Percentiles rank a stretch among this genome's conserved stretches.
Evolutionary conservation across 73 alveolate species (phyloP).

Genomic region (Tetrahymena elliotti): DNA sequence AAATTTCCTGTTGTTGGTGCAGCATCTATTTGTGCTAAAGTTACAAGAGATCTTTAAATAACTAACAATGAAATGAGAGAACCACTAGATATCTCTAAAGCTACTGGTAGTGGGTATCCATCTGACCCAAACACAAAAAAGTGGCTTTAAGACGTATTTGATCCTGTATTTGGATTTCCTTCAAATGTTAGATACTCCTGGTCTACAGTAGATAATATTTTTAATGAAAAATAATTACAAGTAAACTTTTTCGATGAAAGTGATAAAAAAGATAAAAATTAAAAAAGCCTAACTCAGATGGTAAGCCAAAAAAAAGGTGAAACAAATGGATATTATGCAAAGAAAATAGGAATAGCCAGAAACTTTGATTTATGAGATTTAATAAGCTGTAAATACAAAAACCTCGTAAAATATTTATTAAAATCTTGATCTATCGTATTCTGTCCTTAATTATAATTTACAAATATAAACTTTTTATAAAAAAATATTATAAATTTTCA

Average conservation of each 20-base stretch:
- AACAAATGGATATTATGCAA: not conserved
- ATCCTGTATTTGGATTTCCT: constrained; percentile 87
- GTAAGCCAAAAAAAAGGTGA: not conserved
- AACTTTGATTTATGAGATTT: not conserved
- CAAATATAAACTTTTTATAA: too few species aligned
- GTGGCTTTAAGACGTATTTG: constrained; percentile 74
- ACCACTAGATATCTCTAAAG: constrained; percentile 37
- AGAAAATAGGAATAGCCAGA: not conserved
- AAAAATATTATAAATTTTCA: too few species aligned
- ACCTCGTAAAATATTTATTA: too few species aligned
- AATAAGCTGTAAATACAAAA: too few species aligned
- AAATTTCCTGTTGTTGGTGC: constrained; percentile 90
- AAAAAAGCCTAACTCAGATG: not conserved
- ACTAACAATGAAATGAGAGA: not conserved
- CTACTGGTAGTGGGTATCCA: constrained; percentile 94
- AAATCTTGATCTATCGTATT: too few species aligned
- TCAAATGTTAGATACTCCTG: constrained; percentile 87
- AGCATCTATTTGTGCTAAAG: constrained; percentile 92
- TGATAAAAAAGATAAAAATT: not conserved
- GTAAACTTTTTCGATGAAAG: not conserved
- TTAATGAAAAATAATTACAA: not conserved
- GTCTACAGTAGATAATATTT: constrained; percentile 52
- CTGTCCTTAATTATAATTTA: too few species aligned
- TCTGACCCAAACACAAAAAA: constrained; percentile 74
- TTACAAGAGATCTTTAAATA: constrained; percentile 74